phyloP scores from a whole-genome alignment of 768 basidiomycete genomes.

The Boletus reticulatus region DNA sequence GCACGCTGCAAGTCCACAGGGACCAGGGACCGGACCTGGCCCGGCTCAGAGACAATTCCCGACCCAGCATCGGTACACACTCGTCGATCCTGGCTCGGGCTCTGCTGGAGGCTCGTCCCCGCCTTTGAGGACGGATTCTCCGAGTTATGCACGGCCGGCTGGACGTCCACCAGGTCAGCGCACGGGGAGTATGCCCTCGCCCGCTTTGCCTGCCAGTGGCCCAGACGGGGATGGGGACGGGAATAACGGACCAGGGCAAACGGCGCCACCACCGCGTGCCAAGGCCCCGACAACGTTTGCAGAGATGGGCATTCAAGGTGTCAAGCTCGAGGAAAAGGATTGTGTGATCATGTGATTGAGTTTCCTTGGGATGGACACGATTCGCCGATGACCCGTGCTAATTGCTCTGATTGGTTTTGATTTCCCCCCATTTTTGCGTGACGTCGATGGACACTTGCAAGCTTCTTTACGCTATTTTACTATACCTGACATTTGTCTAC shows the following conservation, averaged over 20 bases:
- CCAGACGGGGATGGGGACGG: background rate
- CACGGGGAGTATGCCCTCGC: slow-evolving; percentile 17
- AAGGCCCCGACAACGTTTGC: slow-evolving; percentile 77
- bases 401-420: background rate
- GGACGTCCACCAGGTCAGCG: slow-evolving; percentile 35
- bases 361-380: background rate
- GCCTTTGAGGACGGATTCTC: slow-evolving; percentile 18
- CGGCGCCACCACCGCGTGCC: background rate
- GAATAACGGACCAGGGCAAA: background rate
- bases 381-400: background rate
- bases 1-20: background rate
- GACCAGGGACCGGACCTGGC: background rate
- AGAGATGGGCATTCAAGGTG: slow-evolving; percentile 89
- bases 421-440: too few species aligned
- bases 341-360: slow-evolving; percentile 81
- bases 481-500: too few species aligned
- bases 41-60: slow-evolving; percentile 27
- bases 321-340: slow-evolving; percentile 75
- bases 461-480: too few species aligned
- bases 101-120: slow-evolving; percentile 9
- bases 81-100: slow-evolving; percentile 40
- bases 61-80: slow-evolving; percentile 45
- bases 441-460: too few species aligned
- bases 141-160: slow-evolving; percentile 26
- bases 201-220: background rate